Evolutionary conservation across 2,329 filamentous ascomycete genomes (phyloP).

Genomic region (Epichloe gansuensis): DNA sequence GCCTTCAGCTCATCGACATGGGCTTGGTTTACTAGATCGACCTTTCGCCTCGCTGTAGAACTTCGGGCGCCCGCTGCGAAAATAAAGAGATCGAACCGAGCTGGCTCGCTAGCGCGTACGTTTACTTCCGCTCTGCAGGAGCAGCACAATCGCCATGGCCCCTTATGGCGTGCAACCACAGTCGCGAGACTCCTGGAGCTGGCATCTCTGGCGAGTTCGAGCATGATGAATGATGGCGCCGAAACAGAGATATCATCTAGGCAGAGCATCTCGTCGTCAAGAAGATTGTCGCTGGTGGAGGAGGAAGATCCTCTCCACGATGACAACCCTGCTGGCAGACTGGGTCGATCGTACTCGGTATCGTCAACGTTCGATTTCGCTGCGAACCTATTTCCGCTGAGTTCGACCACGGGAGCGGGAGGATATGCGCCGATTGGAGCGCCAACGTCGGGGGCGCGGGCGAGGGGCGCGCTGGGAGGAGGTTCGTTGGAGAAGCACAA

Average conservation of each 20-base stretch:
- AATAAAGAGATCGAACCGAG: background rate
- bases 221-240: conserved; percentile 39
- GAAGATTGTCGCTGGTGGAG: conserved; percentile 70
- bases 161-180: conserved; percentile 27
- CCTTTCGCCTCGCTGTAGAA: background rate
- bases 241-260: conserved; percentile 57
- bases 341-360: conserved; percentile 67
- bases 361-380: conserved; percentile 93
- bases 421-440: conserved; percentile 81
- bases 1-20: conserved; percentile 13
- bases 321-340: conserved; percentile 37
- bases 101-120: background rate
- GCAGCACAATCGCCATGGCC: conserved; percentile 26
- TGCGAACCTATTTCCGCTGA: conserved; percentile 84
- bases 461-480: conserved; percentile 46
- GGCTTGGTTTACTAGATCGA: conserved; percentile 12
- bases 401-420: conserved; percentile 57
- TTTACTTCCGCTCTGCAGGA: background rate
- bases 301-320: conserved; percentile 65
- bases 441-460: conserved; percentile 44
- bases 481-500: conserved; percentile 91
- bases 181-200: conserved; percentile 91
- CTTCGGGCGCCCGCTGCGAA: background rate
- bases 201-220: conserved; percentile 83
- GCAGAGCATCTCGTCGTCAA: conserved; percentile 85